phyloP scores from a whole-genome alignment of 176 grass and related monocot genomes.

The Phragmites australis region DNA sequence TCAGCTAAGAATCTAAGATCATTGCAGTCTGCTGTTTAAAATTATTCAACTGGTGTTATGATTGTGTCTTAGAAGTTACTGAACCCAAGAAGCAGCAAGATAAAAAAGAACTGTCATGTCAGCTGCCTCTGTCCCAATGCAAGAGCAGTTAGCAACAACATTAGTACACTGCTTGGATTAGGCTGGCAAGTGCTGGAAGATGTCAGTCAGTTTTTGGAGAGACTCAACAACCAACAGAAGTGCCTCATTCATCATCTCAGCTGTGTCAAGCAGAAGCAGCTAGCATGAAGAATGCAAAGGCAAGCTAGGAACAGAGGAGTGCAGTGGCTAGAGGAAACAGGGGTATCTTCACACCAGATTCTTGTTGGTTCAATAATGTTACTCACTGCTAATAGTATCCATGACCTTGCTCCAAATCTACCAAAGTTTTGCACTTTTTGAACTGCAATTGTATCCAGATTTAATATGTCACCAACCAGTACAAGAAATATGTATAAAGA shows the following conservation, averaged over 20 bases:
- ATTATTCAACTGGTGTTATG: not conserved
- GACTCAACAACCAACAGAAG: slow-evolving; percentile 8
- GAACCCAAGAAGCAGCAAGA: slow-evolving; percentile 18
- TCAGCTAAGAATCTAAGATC: too few species aligned
- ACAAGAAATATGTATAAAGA: not conserved
- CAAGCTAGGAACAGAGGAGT: not conserved
- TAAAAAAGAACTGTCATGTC: slow-evolving; percentile 24
- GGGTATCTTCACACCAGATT: not conserved
- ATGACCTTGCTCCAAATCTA: not conserved
- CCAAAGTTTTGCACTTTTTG: not conserved
- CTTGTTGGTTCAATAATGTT: not conserved
- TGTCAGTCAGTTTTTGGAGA: not conserved
- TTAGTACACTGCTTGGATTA: slow-evolving; percentile 13
- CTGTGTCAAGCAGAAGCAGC: slow-evolving; percentile 9
- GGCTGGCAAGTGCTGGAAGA: slow-evolving; percentile 4
- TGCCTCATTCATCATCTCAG: slow-evolving; percentile 16
- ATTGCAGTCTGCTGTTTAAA: not conserved
- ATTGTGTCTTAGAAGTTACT: slow-evolving; percentile 25
- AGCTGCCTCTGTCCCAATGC: not conserved
- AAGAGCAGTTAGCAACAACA: slow-evolving; percentile 4
- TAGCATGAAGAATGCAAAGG: not conserved
- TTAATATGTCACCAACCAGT: not conserved
- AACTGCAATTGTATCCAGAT: not conserved
- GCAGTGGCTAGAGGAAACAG: not conserved
- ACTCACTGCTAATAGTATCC: not conserved